phyloP scores from a whole-genome alignment of 192 early-diverging fungal genomes.

The Umbelopsis sp. region DNA sequence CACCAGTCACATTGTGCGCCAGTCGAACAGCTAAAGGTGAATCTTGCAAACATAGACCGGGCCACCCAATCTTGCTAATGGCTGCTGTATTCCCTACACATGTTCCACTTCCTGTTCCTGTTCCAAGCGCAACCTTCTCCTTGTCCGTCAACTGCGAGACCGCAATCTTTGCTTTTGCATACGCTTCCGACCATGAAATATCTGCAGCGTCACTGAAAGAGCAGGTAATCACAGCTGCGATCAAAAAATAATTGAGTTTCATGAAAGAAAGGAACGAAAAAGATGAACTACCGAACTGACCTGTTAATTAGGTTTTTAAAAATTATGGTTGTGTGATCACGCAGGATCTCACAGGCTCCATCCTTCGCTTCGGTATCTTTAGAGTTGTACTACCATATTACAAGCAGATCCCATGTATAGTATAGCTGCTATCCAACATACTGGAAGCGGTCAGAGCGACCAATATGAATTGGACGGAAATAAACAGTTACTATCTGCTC shows the following conservation, averaged over 20 bases:
- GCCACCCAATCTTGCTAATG: slow-evolving; percentile 42
- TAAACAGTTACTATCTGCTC: too few relatives aligned
- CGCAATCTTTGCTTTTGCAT: slow-evolving; percentile 13
- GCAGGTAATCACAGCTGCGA: background rate
- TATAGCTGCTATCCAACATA: too few relatives aligned
- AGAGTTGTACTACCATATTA: too few relatives aligned
- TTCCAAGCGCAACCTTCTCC: slow-evolving; percentile 50
- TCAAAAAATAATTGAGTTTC: background rate
- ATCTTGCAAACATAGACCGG: slow-evolving; percentile 56
- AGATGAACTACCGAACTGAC: too few relatives aligned
- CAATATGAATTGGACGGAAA: too few relatives aligned
- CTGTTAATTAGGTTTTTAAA: too few relatives aligned
- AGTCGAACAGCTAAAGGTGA: slow-evolving; percentile 37
- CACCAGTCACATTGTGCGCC: slow-evolving; percentile 41
- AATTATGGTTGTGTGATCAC: too few relatives aligned
- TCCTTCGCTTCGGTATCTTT: too few relatives aligned
- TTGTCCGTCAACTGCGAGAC: slow-evolving; percentile 40
- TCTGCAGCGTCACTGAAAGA: background rate
- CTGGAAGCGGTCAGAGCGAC: too few relatives aligned
- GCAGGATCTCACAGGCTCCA: too few relatives aligned
- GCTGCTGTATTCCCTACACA: slow-evolving; percentile 56
- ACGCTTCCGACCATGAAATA: slow-evolving; percentile 24
- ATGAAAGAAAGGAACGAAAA: background rate
- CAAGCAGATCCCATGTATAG: too few relatives aligned
- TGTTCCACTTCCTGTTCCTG: slow-evolving; percentile 44